A percentile compares a stretch with the other conserved stretches of the same genome.
phyloP scores from a whole-genome alignment of 2,329 filamentous ascomycete species.

The Diplodia mutila region DNA sequence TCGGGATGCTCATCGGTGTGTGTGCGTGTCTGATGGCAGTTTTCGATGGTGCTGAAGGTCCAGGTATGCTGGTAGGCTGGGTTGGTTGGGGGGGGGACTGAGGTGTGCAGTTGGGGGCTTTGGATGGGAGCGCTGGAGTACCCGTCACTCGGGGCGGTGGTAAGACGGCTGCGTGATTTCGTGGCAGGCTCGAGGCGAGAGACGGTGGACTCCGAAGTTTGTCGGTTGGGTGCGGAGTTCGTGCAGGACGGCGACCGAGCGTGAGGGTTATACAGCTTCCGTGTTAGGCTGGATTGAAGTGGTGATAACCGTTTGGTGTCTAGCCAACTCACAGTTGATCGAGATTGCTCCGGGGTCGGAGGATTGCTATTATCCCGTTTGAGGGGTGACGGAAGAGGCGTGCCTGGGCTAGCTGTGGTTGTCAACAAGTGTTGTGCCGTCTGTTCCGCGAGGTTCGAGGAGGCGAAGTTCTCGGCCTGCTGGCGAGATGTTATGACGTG shows the following conservation, averaged over 20 bases:
- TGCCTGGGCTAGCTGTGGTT: background rate
- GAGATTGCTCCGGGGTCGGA: slow-evolving; percentile 1
- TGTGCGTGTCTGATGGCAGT: slow-evolving; percentile 31
- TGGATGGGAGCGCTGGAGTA: background rate
- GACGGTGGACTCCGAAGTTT: slow-evolving; percentile 7
- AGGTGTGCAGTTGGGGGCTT: background rate
- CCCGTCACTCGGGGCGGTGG: background rate
- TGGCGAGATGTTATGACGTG: background rate
- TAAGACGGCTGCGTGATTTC: background rate
- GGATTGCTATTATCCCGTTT: background rate
- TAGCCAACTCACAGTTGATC: background rate
- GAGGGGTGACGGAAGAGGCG: background rate
- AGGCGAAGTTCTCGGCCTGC: background rate
- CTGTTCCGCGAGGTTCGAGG: slow-evolving; percentile 9
- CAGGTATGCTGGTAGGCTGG: background rate
- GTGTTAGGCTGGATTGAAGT: slow-evolving; percentile 1
- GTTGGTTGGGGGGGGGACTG: background rate
- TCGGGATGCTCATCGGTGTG: slow-evolving; percentile 5
- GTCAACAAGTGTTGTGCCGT: background rate
- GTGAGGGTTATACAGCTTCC: slow-evolving; percentile 1
- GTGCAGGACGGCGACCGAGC: background rate
- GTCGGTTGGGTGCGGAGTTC: background rate
- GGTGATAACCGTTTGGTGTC: background rate
- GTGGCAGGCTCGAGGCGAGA: background rate
- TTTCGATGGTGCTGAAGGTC: background rate